Base-by-base conservation (phyloP, 2,329 filamentous ascomycete species). In the Aureobasidium lini region DNA sequence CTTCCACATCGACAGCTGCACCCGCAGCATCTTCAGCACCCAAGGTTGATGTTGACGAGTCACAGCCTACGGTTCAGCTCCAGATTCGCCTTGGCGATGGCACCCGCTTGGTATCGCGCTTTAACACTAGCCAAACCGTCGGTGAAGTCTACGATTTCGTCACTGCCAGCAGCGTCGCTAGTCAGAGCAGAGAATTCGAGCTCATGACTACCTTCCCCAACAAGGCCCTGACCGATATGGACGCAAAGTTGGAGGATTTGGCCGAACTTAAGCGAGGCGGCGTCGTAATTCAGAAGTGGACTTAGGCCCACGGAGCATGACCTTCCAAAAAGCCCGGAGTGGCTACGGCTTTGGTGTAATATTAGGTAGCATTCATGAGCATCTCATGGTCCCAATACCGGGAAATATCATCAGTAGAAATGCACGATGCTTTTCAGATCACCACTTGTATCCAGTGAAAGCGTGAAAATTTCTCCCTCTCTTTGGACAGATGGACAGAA, bases 191-290 rank as follows among this genome's bases (percentile, higher is more conserved):
- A n/a, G 66, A 79, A 4, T 94, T 87, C 79, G 86, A 89, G 2
- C 76, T 95, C 44, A 88, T 87, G 64, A 94, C 89, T 0, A 93
- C 89, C 0, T 94, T 94, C 72, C 89, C 89, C 4, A 90, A 84
- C 68, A 91, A 90, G 74, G 87, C 93, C 57, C 82, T 93, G 63
- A 85, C 80, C 1, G 88, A 94, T 67, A 86, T 85, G 72, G 67
- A 70, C 48, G 72, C 70, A 64, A 75, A 69, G 59, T 66, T 77
- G 62, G 78, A 74, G 43, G 79, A 79, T 54, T 72, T 80, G 68
- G 62, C 70, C 3, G 77, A 79, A 61, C 77, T 79, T 66, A 78
- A 79, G 73, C 71, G 79, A 13, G 79, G 79, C 28, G 79, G 79
- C 1, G 77, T 79, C n/a, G 76, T 82, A 36, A 79, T 81, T 61